Evolutionary conservation across 768 basidiomycete genomes (phyloP).

Genomic region (Steccherinum ochraceum): DNA sequence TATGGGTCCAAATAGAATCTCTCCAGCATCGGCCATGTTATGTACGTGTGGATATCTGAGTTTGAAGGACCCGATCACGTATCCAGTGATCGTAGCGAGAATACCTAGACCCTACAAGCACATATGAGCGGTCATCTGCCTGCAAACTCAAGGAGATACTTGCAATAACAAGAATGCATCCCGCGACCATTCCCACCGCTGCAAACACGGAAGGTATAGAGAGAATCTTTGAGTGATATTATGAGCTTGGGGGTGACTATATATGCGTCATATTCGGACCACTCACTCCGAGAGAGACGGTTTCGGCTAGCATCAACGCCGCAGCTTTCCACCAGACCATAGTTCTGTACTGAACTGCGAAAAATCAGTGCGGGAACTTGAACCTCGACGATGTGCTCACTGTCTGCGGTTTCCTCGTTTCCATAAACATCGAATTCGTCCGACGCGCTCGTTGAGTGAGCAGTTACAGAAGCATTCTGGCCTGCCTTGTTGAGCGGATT

Average conservation of each 20-base stretch:
- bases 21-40: slow-evolving; percentile 27
- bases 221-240: slow-evolving; percentile 15
- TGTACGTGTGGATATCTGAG: slow-evolving; percentile 26
- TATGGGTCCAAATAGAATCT: slow-evolving; percentile 22
- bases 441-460: too few relatives aligned
- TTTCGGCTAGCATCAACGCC: slow-evolving; percentile 26
- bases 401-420: slow-evolving; percentile 17
- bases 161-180: slow-evolving; percentile 21
- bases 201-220: slow-evolving; percentile 23
- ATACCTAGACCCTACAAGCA: slow-evolving; percentile 15
- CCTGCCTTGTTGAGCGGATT: background rate
- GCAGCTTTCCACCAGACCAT: slow-evolving; percentile 28
- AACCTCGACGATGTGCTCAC: slow-evolving; percentile 8
- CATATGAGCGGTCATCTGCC: background rate
- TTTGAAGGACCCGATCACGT: slow-evolving; percentile 24
- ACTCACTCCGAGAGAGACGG: slow-evolving; percentile 24
- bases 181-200: slow-evolving; percentile 22
- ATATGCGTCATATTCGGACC: background rate
- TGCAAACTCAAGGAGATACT: background rate
- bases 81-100: slow-evolving; percentile 21
- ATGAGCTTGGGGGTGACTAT: too few relatives aligned
- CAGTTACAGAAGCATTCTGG: background rate
- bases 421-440: slow-evolving; percentile 22
- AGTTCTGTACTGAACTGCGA: slow-evolving; percentile 23
- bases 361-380: background rate